Conservation (phyloP, 495 filamentous ascomycete genomes). For the Haplographium delicatum region DNA sequence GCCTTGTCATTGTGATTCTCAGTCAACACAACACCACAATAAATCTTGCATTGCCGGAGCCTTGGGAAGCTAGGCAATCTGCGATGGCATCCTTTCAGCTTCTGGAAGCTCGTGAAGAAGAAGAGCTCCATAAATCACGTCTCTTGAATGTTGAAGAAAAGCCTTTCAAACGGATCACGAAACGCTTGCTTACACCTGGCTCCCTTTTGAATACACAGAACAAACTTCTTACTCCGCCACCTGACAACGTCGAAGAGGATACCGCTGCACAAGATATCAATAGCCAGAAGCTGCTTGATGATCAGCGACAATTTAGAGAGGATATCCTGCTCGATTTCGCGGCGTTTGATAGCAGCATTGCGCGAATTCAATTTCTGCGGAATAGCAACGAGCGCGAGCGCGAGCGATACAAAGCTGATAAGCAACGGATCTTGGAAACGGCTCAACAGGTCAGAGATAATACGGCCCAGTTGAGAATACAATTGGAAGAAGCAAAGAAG, state of each 20-base stretch:
- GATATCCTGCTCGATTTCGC: slow-evolving; percentile 88
- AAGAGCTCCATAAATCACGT: slow-evolving; percentile 84
- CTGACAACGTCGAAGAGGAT: slow-evolving; percentile 49
- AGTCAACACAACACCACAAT: too few relatives aligned
- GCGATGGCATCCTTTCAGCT: slow-evolving; percentile 31
- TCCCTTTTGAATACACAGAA: slow-evolving; percentile 49
- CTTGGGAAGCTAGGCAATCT: not conserved
- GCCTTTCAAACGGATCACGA: slow-evolving; percentile 84
- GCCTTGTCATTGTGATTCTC: too few relatives aligned
- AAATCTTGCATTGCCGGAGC: not conserved
- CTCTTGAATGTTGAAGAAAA: slow-evolving; percentile 90
- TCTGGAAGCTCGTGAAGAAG: slow-evolving; percentile 54
- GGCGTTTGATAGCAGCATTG: slow-evolving; percentile 79
- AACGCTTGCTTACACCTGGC: slow-evolving; percentile 64
- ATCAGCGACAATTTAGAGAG: slow-evolving; percentile 61
- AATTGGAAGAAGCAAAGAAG: slow-evolving; percentile 71
- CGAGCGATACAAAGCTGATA: slow-evolving; percentile 77
- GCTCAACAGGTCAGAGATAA: slow-evolving; percentile 74
- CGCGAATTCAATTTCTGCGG: slow-evolving; percentile 80
- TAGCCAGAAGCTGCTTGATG: slow-evolving; percentile 42
- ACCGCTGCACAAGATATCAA: slow-evolving; percentile 33
- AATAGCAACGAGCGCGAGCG: slow-evolving; percentile 82
- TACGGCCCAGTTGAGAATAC: slow-evolving; percentile 61
- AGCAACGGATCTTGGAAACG: slow-evolving; percentile 65
- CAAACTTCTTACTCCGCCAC: slow-evolving; percentile 61